phyloP scores from a whole-genome alignment of 345 rosid species.

The Clausena lansium region DNA sequence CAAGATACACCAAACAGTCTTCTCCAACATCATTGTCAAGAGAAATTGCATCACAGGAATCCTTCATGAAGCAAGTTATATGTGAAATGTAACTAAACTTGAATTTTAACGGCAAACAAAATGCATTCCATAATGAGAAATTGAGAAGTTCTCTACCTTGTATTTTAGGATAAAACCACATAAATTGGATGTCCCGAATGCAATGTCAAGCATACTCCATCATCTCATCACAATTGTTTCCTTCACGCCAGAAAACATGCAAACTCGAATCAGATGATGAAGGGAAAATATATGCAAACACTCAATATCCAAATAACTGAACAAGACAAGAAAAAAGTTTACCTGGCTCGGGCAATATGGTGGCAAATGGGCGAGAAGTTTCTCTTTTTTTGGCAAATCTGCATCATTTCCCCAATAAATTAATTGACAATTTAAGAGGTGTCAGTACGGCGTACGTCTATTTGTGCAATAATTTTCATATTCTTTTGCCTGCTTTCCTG shows the following conservation, averaged over 20 bases:
- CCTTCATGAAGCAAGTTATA: background rate
- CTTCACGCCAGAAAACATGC: background rate
- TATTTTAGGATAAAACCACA: background rate
- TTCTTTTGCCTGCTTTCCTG: conserved; percentile 10
- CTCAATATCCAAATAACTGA: background rate
- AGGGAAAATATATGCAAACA: background rate
- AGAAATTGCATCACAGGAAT: background rate
- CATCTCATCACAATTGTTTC: background rate
- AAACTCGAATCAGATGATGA: background rate
- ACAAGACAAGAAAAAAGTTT: background rate
- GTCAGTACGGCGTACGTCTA: background rate
- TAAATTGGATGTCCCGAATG: background rate
- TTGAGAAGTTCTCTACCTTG: background rate
- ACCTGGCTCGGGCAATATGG: background rate
- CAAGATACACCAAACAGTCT: background rate
- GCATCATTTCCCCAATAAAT: background rate
- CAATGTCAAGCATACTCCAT: background rate
- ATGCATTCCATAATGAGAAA: background rate
- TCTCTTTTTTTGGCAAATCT: background rate
- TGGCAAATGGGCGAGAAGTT: background rate
- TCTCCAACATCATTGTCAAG: background rate
- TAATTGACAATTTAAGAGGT: background rate
- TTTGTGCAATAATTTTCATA: background rate
- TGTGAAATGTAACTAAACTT: background rate
- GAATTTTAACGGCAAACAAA: background rate